Conservation (phyloP, 768 basidiomycete species). For the Tubosaeta brunneosetosa region DNA sequence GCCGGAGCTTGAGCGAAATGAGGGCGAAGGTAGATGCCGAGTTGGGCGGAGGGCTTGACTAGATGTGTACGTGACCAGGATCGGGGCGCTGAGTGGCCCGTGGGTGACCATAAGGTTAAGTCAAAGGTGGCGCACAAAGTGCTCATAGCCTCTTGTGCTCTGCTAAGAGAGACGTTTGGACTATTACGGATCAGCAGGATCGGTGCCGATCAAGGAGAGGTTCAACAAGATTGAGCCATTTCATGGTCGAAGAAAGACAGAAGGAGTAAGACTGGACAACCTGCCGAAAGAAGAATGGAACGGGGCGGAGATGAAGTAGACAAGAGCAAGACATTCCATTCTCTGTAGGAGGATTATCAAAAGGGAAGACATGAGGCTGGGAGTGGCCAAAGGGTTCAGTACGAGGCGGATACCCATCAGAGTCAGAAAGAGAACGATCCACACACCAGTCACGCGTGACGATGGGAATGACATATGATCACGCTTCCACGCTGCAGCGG, state of each 20-base stretch:
- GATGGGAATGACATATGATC: not conserved
- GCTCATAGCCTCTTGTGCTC: not conserved
- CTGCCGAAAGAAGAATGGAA: slow-evolving; percentile 19
- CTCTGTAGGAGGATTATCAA: slow-evolving; percentile 15
- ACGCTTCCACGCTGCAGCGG: not conserved
- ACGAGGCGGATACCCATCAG: no score
- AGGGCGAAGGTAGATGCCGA: slow-evolving; percentile 21
- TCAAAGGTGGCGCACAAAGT: not conserved
- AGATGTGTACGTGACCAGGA: slow-evolving; percentile 3
- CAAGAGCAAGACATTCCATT: slow-evolving; percentile 16
- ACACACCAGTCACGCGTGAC: not conserved
- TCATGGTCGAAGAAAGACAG: slow-evolving; percentile 22
- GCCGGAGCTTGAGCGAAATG: slow-evolving; percentile 20
- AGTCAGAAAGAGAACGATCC: not conserved
- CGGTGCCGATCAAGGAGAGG: slow-evolving; percentile 18
- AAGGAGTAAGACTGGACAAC: slow-evolving; percentile 14
- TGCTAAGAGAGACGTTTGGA: not conserved
- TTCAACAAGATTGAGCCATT: slow-evolving; percentile 5
- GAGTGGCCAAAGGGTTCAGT: not conserved
- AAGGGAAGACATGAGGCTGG: slow-evolving; percentile 22
- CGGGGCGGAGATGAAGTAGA: slow-evolving; percentile 31
- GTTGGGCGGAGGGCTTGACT: slow-evolving; percentile 26
- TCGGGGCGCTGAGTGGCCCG: slow-evolving; percentile 6
- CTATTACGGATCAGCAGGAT: slow-evolving; percentile 12
- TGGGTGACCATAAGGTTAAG: not conserved